Evolutionary conservation across 768 basidiomycete species (phyloP), one percentile per base, ranked within the genome.

Genomic region (Dacryopinax spathularia): DNA sequence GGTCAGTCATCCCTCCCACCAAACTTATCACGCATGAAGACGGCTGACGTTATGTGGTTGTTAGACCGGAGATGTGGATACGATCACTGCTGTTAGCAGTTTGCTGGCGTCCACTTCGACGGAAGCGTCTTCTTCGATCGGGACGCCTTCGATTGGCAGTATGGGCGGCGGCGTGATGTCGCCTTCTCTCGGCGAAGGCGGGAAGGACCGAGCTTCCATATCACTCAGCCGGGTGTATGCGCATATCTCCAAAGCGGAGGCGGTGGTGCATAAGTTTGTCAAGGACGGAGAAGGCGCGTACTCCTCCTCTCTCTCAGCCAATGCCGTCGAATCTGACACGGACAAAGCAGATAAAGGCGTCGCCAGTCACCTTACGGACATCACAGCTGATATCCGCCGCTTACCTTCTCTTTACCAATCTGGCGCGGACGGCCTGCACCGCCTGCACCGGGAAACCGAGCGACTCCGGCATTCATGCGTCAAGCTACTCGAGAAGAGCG

Each of bases 1-100:
- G 75, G 89, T 86, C 59, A 63, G 78, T 72, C 4, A 31, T 15
- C 29, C 33, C n/a, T 18, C 15, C 25, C 79, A 81, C 9, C 74
- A 72, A 1, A 70, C 70, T 15, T 73, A 84, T 2, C 65, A 73
- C 33, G 70, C 76, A 4, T 68, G 72, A 7, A 75, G 82, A 36
- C 75, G 78, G 0, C 75, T 77, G 27, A 80, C 82, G 0, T 83
- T 36, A 27, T 1, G 1, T 33, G 18, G 12, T 0, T 2, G 33
- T 37, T 62, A 71, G 62, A 66, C 61, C 9, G 60, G 63, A 43
- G 63, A 70, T 33, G 33, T 59, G 10, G 59, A 64, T 1, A 60
- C 60, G 20, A 62, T 72, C 43, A 60, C 61, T 48, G 65, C 63
- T 20, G 64, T 68, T 16, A 64, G 65, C 20, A 10, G 25, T 1